phyloP scores from a whole-genome alignment of 2,329 filamentous ascomycete species.

The Tympanopsis confertula region DNA sequence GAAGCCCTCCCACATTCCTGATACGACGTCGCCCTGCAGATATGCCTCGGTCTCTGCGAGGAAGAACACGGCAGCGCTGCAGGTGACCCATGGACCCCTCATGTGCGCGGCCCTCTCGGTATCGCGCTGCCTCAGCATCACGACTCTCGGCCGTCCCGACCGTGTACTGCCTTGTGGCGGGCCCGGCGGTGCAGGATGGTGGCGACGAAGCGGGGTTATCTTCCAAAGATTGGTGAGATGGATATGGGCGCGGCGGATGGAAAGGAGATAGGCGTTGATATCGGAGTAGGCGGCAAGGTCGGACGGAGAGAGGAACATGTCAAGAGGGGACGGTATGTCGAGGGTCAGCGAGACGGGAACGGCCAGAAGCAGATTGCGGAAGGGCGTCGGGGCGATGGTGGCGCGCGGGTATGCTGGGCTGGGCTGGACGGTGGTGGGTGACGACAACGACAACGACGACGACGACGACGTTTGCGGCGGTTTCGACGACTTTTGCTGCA shows the following conservation, averaged over 20 bases:
- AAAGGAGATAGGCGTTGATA: constrained; percentile 80
- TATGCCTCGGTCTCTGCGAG: constrained; percentile 79
- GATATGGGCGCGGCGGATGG: constrained; percentile 75
- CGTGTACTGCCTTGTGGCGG: constrained; percentile 50
- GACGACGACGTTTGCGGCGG: constrained; percentile 3
- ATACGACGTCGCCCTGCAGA: constrained; percentile 79
- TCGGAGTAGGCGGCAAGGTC: constrained; percentile 72
- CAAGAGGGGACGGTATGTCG: constrained; percentile 66
- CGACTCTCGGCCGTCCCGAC: constrained; percentile 47
- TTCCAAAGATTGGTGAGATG: constrained; percentile 81
- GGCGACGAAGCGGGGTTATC: constrained; percentile 64
- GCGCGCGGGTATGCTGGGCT: constrained; percentile 12
- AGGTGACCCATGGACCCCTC: constrained; percentile 80
- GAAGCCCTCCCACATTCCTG: constrained; percentile 71
- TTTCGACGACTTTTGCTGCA: constrained; percentile 13
- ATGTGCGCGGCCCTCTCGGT: constrained; percentile 53
- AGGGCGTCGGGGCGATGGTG: constrained; percentile 40
- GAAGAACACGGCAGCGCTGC: constrained; percentile 78
- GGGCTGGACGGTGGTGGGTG: constrained; percentile 18
- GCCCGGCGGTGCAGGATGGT: constrained; percentile 61
- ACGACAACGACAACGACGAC: constrained; percentile 22
- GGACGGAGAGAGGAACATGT: constrained; percentile 69
- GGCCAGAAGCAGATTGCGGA: constrained; percentile 73
- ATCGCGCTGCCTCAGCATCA: constrained; percentile 50
- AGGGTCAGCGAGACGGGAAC: constrained; percentile 61